Evolutionary conservation across 2,329 filamentous ascomycete species (phyloP), one percentile per base, ranked within the genome.

Genomic region (Cladosporium sp.): DNA sequence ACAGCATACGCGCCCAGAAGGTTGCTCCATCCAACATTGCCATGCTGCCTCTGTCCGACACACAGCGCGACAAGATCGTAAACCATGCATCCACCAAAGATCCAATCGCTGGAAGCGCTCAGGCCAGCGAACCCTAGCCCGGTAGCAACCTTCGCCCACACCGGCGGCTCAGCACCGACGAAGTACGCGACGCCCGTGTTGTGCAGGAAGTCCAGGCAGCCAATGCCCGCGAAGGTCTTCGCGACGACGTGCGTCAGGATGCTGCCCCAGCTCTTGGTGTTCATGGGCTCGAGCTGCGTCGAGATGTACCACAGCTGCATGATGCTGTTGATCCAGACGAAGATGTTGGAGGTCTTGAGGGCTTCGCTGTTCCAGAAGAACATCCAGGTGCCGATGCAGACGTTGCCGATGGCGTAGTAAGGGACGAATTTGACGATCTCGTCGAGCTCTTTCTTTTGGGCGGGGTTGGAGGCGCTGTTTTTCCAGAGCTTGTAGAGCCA

Each of bases 311-410:
- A 82, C 3, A 88, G 76, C 71, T 88, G 85, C 1, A 81, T 76
- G 34, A 85, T 67, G 18, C 83, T 84, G 71, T 88, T 88, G 73
- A 85, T 76, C 23, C 83, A 73, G 49, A 88, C 85, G 69, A 87
- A 87, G 34, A 85, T 68, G 69, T 88, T 86, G 28, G 83, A 78
- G 0, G 80, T 79, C 63, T 82, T 79, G 5, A 88, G 79, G 25
- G 81, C 72, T 3, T 80, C 79, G 1, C 78, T 69, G 69, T 88
- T 87, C 85, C 85, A 88, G 77, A 86, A 87, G 69, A 88, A 80
- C 85, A 88, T 86, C 85, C 85, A 86, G 82, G 84, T 83, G 43
- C 84, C 85, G 65, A 88, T 87, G 71, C 85, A 87, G 1, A 86
- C 64, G 70, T 88, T 88, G 0, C 85, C 86, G 4, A 87, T 64